Percentiles rank a stretch among this genome's conserved stretches.
These are phyloP conservation scores for Ceratocystis smalleyi DNA, from an alignment of 2,329 filamentous ascomycete species.

Conservation along the genomic window DNA sequence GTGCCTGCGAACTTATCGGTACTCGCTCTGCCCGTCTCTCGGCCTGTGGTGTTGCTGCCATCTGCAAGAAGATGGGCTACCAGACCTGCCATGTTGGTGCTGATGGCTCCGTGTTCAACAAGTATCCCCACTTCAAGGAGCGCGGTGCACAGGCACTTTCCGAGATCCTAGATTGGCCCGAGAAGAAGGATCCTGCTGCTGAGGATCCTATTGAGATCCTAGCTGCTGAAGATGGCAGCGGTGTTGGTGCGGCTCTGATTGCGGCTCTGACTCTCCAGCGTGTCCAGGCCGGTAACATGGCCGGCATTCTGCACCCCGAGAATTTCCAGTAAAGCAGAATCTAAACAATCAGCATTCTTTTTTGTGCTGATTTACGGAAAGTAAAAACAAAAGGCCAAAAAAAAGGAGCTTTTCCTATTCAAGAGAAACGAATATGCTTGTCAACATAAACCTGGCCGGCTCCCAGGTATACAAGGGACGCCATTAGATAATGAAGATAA, in stretches of 20 bases:
- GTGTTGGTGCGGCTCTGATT: constrained; percentile 72
- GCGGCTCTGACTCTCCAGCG: constrained; percentile 55
- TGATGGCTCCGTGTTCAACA: constrained; percentile 96
- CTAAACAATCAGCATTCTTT: neutral
- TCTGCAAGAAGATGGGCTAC: constrained; percentile 91
- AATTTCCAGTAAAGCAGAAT: constrained; percentile 30
- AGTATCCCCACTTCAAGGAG: constrained; percentile 95
- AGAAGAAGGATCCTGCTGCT: constrained; percentile 43
- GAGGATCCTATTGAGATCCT: constrained; percentile 78
- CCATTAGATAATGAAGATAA: neutral
- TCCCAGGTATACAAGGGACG: neutral
- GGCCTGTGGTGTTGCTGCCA: constrained; percentile 86
- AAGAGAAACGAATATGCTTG: neutral
- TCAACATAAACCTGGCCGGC: neutral
- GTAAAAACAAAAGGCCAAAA: neutral
- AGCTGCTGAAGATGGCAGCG: constrained; percentile 85
- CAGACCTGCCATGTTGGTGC: constrained; percentile 83
- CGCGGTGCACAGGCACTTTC: constrained; percentile 77
- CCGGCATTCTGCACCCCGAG: constrained; percentile 49
- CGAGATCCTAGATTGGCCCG: constrained; percentile 90
- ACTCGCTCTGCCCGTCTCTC: constrained; percentile 87
- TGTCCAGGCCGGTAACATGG: constrained; percentile 45
- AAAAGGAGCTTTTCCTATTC: neutral
- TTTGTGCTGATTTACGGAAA: neutral
- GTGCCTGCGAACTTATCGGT: constrained; percentile 83